Conservation (phyloP, 2,329 filamentous ascomycete species). For the Pseudogymnoascus sp. region DNA sequence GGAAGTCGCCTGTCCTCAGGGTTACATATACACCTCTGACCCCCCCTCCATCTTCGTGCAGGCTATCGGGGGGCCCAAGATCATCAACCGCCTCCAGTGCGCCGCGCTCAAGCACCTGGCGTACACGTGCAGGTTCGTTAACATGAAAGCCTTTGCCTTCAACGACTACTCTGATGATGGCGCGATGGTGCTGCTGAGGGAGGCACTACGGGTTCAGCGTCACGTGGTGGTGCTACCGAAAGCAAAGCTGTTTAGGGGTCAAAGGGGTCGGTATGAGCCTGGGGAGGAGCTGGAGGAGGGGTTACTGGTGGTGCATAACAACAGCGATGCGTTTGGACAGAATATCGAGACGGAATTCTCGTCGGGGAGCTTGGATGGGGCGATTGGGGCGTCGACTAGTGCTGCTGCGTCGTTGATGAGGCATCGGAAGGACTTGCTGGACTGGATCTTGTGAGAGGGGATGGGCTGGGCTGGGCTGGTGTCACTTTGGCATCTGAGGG, state of each 20-base stretch:
- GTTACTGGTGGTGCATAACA: slow-evolving; percentile 25
- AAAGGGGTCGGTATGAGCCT: slow-evolving; percentile 14
- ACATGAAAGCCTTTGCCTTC: slow-evolving; percentile 23
- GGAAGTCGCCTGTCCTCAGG: slow-evolving; percentile 21
- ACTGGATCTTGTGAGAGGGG: slow-evolving; percentile 16
- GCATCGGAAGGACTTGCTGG: slow-evolving; percentile 19
- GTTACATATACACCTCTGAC: slow-evolving; percentile 25
- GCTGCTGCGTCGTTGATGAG: slow-evolving; percentile 24
- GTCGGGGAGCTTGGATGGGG: slow-evolving; percentile 25
- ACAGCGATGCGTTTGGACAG: slow-evolving; percentile 27
- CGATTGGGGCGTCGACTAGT: slow-evolving; percentile 23
- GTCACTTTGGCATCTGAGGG: neutral
- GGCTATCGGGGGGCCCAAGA: slow-evolving; percentile 15
- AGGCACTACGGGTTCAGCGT: slow-evolving; percentile 18
- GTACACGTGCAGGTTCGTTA: slow-evolving; percentile 14
- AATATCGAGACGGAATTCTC: slow-evolving; percentile 25
- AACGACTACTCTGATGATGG: slow-evolving; percentile 22
- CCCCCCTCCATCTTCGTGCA: slow-evolving; percentile 24
- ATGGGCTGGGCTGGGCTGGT: neutral
- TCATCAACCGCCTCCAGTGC: slow-evolving; percentile 21
- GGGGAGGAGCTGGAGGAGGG: slow-evolving; percentile 13
- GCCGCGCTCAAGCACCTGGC: slow-evolving; percentile 19
- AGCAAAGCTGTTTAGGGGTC: slow-evolving; percentile 18
- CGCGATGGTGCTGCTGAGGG: slow-evolving; percentile 11
- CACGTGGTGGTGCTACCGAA: slow-evolving; percentile 17